phyloP scores from a whole-genome alignment of 306 rosid species.

The Datisca glomerata region DNA sequence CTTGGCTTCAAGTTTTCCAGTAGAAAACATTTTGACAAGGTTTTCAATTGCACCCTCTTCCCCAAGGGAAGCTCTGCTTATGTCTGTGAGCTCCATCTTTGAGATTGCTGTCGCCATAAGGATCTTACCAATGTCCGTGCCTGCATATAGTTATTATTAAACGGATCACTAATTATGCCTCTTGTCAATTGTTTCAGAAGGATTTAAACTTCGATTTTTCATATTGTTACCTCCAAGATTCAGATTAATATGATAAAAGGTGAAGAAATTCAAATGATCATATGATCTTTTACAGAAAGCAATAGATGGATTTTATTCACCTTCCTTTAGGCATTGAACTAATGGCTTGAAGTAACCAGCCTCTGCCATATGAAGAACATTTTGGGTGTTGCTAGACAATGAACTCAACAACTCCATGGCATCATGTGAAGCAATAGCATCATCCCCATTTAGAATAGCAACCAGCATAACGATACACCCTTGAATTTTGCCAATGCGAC shows the following conservation, averaged over 20 bases:
- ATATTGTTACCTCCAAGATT: no score
- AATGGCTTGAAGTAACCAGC: conserved; percentile 84
- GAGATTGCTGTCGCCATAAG: conserved; percentile 89
- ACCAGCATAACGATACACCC: conserved; percentile 86
- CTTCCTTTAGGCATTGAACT: conserved; percentile 66
- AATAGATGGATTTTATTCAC: conserved; percentile 27
- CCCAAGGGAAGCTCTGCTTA: conserved; percentile 60
- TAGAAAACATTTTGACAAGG: conserved; percentile 50
- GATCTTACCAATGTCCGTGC: conserved; percentile 89
- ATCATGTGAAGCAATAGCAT: conserved; percentile 42
- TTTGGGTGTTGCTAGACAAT: conserved; percentile 65
- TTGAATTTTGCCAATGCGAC: conserved; percentile 68
- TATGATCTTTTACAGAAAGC: not conserved
- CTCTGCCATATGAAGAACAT: conserved; percentile 92
- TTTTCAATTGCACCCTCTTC: conserved; percentile 73
- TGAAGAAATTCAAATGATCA: conserved; percentile 1
- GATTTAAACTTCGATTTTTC: no score
- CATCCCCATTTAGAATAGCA: conserved; percentile 66
- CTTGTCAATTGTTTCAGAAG: no score
- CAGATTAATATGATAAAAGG: not conserved
- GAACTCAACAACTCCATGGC: conserved; percentile 59
- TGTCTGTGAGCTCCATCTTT: conserved; percentile 72
- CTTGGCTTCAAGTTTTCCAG: conserved; percentile 87
- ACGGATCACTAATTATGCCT: no score
- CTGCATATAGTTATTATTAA: no score